Conservation (phyloP, 2,329 filamentous ascomycete genomes). For the Talaromyces sp. region DNA sequence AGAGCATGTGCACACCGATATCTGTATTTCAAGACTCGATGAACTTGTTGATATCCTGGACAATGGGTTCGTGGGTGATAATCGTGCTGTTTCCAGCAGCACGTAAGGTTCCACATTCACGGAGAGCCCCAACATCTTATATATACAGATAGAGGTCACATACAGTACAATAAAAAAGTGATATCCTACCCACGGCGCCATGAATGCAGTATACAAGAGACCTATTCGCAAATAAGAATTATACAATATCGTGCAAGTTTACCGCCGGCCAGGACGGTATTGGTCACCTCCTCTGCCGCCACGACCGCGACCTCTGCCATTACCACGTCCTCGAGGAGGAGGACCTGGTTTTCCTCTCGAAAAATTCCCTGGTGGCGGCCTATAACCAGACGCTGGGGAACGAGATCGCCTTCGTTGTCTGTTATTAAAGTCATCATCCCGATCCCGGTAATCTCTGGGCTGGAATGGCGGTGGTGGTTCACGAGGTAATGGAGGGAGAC, state of each 20-base stretch:
- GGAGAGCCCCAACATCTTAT: not conserved
- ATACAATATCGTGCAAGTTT: not conserved
- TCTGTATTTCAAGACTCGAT: conserved; percentile 68
- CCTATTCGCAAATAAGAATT: not conserved
- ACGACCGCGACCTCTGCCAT: conserved; percentile 22
- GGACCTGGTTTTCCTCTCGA: not conserved
- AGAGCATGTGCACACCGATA: conserved; percentile 71
- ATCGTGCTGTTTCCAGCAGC: conserved; percentile 11
- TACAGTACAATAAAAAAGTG: not conserved
- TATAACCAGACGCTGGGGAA: conserved; percentile 24
- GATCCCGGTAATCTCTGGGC: conserved; percentile 26
- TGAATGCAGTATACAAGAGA: not conserved
- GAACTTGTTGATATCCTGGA: conserved; percentile 75
- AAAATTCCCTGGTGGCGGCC: not conserved
- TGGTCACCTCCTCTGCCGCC: conserved; percentile 20
- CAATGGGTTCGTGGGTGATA: conserved; percentile 62
- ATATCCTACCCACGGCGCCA: not conserved
- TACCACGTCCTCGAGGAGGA: conserved; percentile 17
- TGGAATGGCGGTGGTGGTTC: conserved; percentile 14
- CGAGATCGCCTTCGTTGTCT: conserved; percentile 31
- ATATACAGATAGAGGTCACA: not conserved
- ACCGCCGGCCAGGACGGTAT: conserved; percentile 28
- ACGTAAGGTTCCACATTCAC: not conserved
- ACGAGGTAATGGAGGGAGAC: conserved; percentile 16
- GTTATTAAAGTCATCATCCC: conserved; percentile 24